phyloP scores from a whole-genome alignment of 2,329 filamentous ascomycete genomes.

The Alternaria tenuissima region DNA sequence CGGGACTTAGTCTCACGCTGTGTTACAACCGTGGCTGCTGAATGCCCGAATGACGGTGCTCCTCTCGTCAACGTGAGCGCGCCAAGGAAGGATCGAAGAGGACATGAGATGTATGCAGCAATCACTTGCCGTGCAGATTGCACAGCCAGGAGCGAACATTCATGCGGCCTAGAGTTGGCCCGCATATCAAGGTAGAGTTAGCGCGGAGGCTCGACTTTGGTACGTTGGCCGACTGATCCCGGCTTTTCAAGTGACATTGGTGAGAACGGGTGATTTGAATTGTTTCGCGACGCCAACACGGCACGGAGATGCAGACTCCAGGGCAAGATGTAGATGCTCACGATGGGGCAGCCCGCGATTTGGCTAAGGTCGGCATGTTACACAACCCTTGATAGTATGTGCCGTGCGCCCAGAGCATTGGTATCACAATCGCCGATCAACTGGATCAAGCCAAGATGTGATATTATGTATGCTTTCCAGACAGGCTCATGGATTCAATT shows the following conservation, averaged over 20 bases:
- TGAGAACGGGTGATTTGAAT: conserved; percentile 1
- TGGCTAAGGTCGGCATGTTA: background rate
- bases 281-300: background rate
- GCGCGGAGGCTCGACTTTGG: background rate
- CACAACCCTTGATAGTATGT: background rate
- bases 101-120: background rate
- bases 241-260: background rate
- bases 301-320: background rate
- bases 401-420: background rate
- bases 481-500: background rate
- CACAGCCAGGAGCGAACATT: background rate
- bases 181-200: background rate
- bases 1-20: background rate
- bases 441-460: conserved; percentile 8
- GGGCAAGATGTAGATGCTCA: background rate
- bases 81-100: background rate
- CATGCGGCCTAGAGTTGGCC: background rate
- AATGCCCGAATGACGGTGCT: background rate
- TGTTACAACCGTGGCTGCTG: conserved; percentile 8
- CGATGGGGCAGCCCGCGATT: background rate
- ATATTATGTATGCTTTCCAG: background rate
- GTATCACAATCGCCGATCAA: background rate
- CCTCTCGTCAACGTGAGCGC: background rate
- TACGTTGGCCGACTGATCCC: conserved; percentile 3
- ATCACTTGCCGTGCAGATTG: background rate